These are phyloP conservation scores for Panellus pusillus DNA, from an alignment of 768 basidiomycete genomes.

Conservation along the genomic window DNA sequence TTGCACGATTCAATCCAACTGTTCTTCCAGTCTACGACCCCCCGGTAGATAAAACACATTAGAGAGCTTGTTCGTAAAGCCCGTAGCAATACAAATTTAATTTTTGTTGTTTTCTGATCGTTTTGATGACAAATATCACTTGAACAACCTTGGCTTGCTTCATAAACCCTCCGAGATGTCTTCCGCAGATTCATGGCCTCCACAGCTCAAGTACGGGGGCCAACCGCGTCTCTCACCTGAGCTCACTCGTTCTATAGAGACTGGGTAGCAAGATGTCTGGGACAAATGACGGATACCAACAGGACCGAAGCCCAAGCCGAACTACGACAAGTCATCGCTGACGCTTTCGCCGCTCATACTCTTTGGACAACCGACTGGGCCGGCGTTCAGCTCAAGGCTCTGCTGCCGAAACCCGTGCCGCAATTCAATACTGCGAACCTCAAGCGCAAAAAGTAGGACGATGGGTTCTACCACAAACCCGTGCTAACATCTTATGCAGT, in stretches of 20 bases:
- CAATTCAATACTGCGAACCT: conserved; percentile 41
- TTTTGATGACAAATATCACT: neutral
- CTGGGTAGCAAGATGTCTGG: conserved; percentile 93
- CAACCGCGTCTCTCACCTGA: neutral
- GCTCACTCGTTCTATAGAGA: conserved; percentile 53
- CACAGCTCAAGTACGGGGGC: conserved; percentile 65
- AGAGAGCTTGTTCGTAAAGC: conserved; percentile 33
- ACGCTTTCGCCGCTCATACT: conserved; percentile 80
- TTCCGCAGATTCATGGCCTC: conserved; percentile 79
- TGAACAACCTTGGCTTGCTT: conserved; percentile 1
- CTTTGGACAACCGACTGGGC: conserved; percentile 96
- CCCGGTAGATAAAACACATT: conserved; percentile 56
- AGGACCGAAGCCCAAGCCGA: conserved; percentile 88
- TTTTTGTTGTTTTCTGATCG: conserved; percentile 1
- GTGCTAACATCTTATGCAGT: conserved; percentile 25
- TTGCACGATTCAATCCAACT: conserved; percentile 2
- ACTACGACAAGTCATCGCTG: conserved; percentile 94
- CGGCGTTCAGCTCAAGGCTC: conserved; percentile 78
- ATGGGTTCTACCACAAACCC: neutral
- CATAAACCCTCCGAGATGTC: conserved; percentile 47
- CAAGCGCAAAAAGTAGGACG: conserved; percentile 70
- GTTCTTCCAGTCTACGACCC: conserved; percentile 56
- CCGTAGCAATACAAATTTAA: conserved; percentile 17
- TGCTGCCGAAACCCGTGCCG: conserved; percentile 60
- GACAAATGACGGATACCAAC: conserved; percentile 88